Conservation (phyloP, 208 protist genomes). For the Tritrichomonas foetus region DNA sequence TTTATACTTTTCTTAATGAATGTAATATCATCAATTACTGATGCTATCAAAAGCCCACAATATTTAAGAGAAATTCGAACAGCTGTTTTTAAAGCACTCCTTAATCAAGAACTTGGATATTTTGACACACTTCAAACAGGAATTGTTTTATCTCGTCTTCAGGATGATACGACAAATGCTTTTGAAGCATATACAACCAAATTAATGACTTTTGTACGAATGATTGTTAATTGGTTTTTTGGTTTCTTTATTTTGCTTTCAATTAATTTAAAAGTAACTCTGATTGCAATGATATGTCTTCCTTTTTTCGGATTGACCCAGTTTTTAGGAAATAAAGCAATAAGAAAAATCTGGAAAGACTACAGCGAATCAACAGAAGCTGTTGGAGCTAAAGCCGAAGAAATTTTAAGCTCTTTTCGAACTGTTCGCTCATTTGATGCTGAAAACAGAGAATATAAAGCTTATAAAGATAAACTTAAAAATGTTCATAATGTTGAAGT, state of each 20-base stretch:
- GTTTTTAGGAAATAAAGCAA: neutral
- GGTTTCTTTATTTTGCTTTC: neutral
- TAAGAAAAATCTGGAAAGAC: neutral
- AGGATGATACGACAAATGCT: neutral
- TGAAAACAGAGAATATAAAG: neutral
- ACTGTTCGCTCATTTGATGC: conserved; percentile 6
- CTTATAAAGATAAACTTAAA: neutral
- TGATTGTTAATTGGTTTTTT: neutral
- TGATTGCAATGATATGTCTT: neutral
- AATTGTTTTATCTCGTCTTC: neutral
- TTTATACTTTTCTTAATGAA: neutral
- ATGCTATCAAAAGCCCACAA: neutral
- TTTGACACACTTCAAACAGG: neutral
- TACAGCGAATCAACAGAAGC: neutral
- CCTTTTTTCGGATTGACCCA: neutral
- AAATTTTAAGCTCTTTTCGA: neutral
- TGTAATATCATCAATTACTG: neutral
- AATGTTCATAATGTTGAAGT: neutral
- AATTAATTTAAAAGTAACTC: neutral
- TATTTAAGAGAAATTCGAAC: neutral
- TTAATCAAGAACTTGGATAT: conserved; percentile 13
- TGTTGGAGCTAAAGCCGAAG: neutral
- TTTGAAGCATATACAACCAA: conserved; percentile 18
- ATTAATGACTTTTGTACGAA: neutral
- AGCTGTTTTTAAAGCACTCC: neutral